Conservation (phyloP, 805 yeast genomes). For the Metschnikowia gelsemii region DNA sequence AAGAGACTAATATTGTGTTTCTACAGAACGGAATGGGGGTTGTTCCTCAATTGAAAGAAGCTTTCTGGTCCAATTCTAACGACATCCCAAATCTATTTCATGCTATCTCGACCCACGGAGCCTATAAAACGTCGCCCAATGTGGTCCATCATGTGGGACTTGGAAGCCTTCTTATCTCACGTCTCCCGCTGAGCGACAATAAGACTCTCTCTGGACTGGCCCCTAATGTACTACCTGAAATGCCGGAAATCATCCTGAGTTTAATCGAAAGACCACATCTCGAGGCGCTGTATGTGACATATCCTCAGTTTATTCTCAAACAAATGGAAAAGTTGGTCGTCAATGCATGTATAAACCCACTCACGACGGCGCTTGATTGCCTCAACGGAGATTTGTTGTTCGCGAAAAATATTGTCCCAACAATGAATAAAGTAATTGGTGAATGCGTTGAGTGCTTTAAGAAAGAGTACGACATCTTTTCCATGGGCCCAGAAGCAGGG, state of each 20-base stretch:
- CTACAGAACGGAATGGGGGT: slow-evolving; percentile 89
- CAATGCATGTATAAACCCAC: slow-evolving; percentile 81
- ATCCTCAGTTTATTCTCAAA: slow-evolving; percentile 47
- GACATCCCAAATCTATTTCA: slow-evolving; percentile 60
- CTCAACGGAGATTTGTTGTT: slow-evolving; percentile 69
- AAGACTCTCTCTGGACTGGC: neutral
- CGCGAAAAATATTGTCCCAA: slow-evolving; percentile 31
- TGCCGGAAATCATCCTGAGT: slow-evolving; percentile 24
- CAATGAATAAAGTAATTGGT: slow-evolving; percentile 42
- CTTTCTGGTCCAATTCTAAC: slow-evolving; percentile 50
- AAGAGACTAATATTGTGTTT: slow-evolving; percentile 56
- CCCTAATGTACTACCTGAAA: neutral
- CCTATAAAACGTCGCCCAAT: slow-evolving; percentile 45
- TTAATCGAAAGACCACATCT: slow-evolving; percentile 26
- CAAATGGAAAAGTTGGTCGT: slow-evolving; percentile 77
- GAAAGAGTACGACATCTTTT: slow-evolving; percentile 28
- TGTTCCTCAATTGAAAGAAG: slow-evolving; percentile 47
- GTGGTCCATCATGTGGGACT: slow-evolving; percentile 62
- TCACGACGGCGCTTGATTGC: slow-evolving; percentile 76
- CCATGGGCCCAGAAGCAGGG: slow-evolving; percentile 30
- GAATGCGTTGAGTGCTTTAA: slow-evolving; percentile 48
- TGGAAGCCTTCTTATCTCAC: slow-evolving; percentile 62
- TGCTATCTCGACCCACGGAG: slow-evolving; percentile 86
- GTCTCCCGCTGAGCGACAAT: slow-evolving; percentile 41
- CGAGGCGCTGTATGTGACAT: slow-evolving; percentile 30